Evolutionary conservation across 768 basidiomycete species (phyloP).

Genomic region (Amyloporia xantha): DNA sequence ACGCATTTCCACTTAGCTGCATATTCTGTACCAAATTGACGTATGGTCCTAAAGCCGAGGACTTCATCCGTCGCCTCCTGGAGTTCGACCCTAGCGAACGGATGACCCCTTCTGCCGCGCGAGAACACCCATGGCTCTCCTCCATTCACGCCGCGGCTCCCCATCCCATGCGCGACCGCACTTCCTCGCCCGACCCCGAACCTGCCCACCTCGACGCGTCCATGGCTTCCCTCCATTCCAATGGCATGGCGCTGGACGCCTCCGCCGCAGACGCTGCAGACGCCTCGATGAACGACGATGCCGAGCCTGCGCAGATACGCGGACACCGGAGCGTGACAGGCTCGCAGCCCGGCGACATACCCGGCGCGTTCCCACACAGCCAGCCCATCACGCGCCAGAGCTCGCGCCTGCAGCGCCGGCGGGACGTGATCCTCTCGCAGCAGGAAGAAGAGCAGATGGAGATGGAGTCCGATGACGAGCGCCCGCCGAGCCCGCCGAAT

Average conservation of each 20-base stretch:
- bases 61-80: conserved; percentile 66
- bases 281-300: conserved; percentile 7
- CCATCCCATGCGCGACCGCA: conserved; percentile 4
- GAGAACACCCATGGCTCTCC: conserved; percentile 72
- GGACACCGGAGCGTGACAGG: background rate
- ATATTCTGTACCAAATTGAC: background rate
- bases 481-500: conserved; percentile 2
- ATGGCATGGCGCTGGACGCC: background rate
- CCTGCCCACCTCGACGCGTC: conserved; percentile 10
- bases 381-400: conserved; percentile 5
- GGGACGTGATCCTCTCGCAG: conserved; percentile 9
- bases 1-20: background rate
- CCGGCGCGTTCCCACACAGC: conserved; percentile 4
- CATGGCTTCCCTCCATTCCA: conserved; percentile 9
- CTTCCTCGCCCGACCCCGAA: conserved; percentile 6
- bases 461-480: conserved; percentile 14
- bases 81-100: conserved; percentile 55
- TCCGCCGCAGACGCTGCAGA: background rate
- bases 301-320: background rate
- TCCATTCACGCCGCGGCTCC: background rate
- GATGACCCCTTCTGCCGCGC: conserved; percentile 66
- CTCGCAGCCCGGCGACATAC: conserved; percentile 1
- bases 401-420: conserved; percentile 15
- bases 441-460: conserved; percentile 29
- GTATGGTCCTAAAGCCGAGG: conserved; percentile 35